Percentiles rank a stretch among this genome's conserved stretches.
These are phyloP conservation scores for Neonectria hederae DNA, from an alignment of 2,329 filamentous ascomycete species.

Conservation along the genomic window DNA sequence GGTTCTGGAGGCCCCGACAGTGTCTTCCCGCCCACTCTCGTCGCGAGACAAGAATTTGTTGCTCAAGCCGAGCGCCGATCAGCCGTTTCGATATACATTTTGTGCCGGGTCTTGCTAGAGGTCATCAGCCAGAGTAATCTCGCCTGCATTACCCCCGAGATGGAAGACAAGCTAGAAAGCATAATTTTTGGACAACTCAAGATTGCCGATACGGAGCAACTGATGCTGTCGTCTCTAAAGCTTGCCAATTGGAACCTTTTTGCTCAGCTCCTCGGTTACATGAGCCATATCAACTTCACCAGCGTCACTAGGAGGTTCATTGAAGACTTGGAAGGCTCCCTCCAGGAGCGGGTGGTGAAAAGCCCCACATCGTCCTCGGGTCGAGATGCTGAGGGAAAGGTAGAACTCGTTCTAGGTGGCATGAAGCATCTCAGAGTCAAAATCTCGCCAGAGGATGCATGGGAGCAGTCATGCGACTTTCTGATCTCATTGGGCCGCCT, in stretches of 20 bases:
- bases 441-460: slow-evolving; percentile 75
- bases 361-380: slow-evolving; percentile 65
- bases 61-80: slow-evolving; percentile 87
- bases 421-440: slow-evolving; percentile 90
- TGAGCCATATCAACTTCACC: slow-evolving; percentile 92
- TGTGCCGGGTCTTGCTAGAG: slow-evolving; percentile 92
- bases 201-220: slow-evolving; percentile 83
- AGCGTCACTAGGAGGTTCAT: slow-evolving; percentile 86
- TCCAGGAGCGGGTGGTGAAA: slow-evolving; percentile 79
- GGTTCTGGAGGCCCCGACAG: slow-evolving; percentile 40
- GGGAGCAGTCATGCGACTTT: slow-evolving; percentile 90
- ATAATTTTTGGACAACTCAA: slow-evolving; percentile 98
- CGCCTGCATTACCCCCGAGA: slow-evolving; percentile 83
- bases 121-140: slow-evolving; percentile 92
- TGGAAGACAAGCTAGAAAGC: slow-evolving; percentile 92
- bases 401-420: slow-evolving; percentile 86
- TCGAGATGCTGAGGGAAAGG: slow-evolving; percentile 79
- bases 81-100: slow-evolving; percentile 93
- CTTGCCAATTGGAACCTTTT: slow-evolving; percentile 97
- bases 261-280: slow-evolving; percentile 89
- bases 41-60: slow-evolving; percentile 74
- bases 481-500: slow-evolving; percentile 82
- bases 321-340: slow-evolving; percentile 78
- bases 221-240: slow-evolving; percentile 80
- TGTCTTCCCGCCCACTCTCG: slow-evolving; percentile 50